phyloP scores from a whole-genome alignment of 495 filamentous ascomycete genomes.

The Aspergillus bridgeri region DNA sequence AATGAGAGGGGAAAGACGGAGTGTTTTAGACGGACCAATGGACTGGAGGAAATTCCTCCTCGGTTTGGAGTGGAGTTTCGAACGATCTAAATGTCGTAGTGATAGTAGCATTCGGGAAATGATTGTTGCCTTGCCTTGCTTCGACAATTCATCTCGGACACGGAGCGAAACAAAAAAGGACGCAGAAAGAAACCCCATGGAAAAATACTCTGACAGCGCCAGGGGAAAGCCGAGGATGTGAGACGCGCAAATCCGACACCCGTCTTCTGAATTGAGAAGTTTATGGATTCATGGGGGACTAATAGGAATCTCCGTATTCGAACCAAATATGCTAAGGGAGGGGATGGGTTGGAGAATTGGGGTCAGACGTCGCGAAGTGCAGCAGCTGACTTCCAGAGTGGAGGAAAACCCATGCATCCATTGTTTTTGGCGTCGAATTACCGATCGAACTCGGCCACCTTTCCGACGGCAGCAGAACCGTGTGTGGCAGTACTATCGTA shows the following conservation, averaged over 20 bases:
- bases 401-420: slow-evolving; percentile 3
- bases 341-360: background rate
- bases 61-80: background rate
- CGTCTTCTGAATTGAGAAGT: background rate
- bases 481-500: background rate
- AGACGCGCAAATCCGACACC: background rate
- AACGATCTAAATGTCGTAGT: background rate
- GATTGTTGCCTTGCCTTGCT: background rate
- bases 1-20: background rate
- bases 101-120: background rate
- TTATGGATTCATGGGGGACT: background rate
- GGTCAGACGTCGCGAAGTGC: background rate
- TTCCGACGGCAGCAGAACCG: background rate
- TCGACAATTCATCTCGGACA: background rate
- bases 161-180: background rate
- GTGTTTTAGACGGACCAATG: background rate
- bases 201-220: background rate
- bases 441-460: background rate
- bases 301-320: background rate
- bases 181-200: background rate
- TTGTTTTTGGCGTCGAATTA: background rate
- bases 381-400: background rate
- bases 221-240: background rate
- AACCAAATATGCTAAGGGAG: background rate
- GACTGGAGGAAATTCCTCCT: background rate